Evolutionary conservation across 371 early-diverging fungal genomes (phyloP).

Genomic region (Mortierella sp.): DNA sequence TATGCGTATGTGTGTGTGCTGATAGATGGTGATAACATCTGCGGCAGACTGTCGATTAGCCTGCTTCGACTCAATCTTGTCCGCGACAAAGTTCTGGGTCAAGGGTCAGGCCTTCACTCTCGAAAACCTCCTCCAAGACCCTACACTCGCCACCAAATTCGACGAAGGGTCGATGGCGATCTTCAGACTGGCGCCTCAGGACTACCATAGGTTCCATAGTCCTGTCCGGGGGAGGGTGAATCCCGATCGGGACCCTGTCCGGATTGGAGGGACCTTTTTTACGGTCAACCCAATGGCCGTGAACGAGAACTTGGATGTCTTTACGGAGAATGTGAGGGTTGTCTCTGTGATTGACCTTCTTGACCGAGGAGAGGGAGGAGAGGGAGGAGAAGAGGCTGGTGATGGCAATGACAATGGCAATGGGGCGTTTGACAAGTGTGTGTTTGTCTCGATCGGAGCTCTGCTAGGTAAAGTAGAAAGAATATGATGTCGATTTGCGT

Average conservation of each 20-base stretch:
- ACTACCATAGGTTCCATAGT: constrained; percentile 84
- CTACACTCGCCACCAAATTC: constrained; percentile 58
- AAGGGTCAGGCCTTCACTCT: constrained; percentile 81
- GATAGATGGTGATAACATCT: constrained; percentile 65
- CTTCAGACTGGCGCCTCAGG: constrained; percentile 84
- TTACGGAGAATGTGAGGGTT: constrained; percentile 63
- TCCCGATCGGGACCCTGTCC: constrained; percentile 1
- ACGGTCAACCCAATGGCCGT: constrained; percentile 66
- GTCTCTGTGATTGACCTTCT: constrained; percentile 49
- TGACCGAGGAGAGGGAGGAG: constrained; percentile 30
- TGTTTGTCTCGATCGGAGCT: constrained; percentile 63
- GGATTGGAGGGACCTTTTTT: constrained; percentile 35
- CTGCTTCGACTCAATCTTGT: constrained; percentile 66
- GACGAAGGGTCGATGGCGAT: constrained; percentile 76
- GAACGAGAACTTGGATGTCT: constrained; percentile 62
- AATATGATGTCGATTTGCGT: not conserved
- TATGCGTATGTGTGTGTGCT: not conserved
- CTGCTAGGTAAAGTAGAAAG: constrained; percentile 36
- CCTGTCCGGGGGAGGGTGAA: constrained; percentile 72
- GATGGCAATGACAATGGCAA: too few relatives aligned
- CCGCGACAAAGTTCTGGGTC: constrained; percentile 76
- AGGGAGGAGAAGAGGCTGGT: too few relatives aligned
- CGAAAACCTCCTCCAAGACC: constrained; percentile 61
- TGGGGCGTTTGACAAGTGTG: constrained; percentile 40
- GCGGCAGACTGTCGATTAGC: constrained; percentile 79